phyloP scores from a whole-genome alignment of 129 eudicot genomes.

The Arctium lappa region DNA sequence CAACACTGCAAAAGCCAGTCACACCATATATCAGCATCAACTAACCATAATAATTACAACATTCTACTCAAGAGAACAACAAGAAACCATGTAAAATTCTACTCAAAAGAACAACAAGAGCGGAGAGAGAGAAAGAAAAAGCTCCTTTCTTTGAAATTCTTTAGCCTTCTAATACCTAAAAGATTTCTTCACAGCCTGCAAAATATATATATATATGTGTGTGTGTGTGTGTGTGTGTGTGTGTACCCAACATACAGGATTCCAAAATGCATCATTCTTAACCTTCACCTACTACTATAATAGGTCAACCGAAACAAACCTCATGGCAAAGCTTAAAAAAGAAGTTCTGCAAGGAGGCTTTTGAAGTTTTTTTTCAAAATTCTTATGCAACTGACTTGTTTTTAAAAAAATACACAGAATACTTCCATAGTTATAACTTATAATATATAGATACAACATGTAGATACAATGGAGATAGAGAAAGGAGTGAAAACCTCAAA shows the following conservation, averaged over 20 bases:
- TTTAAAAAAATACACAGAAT: neutral
- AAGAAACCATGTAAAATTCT: too few species aligned
- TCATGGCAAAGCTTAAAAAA: neutral
- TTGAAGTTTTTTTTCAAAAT: neutral
- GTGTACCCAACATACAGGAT: neutral
- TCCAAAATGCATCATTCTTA: neutral
- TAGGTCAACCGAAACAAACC: neutral
- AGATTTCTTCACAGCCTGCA: too few species aligned
- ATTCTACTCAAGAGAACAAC: too few species aligned
- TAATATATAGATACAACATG: too few species aligned
- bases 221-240: too few species aligned
- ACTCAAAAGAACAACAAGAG: too few species aligned
- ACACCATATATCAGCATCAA: neutral
- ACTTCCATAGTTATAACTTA: neutral
- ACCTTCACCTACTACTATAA: neutral
- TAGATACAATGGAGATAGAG: too few species aligned
- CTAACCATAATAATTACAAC: too few species aligned
- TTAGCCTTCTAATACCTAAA: too few species aligned
- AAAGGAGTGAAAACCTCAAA: neutral
- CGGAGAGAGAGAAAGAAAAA: too few species aligned
- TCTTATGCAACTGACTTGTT: neutral
- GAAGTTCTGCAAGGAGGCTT: neutral
- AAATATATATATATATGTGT: too few species aligned
- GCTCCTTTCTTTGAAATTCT: too few species aligned
- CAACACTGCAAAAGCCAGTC: neutral